phyloP scores from a whole-genome alignment of 78 protist species.

The Dictyostelium purpureum region DNA sequence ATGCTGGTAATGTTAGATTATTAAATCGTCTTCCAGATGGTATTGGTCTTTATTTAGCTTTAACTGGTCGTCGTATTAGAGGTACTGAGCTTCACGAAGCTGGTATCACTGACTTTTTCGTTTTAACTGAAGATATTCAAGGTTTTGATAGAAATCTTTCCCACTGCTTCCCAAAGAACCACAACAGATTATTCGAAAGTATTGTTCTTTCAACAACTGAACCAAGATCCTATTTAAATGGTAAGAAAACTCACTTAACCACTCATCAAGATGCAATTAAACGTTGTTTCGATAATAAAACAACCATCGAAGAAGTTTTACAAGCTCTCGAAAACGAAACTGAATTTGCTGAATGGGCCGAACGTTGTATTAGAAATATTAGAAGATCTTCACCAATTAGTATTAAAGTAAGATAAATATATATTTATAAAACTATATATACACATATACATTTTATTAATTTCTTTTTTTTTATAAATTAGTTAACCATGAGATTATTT shows the following conservation, averaged over 20 bases:
- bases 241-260: conserved; percentile 9
- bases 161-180: not conserved
- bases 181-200: conserved; percentile 8
- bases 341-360: conserved; percentile 12
- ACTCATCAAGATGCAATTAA: conserved; percentile 5
- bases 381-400: conserved; percentile 30
- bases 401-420: conserved; percentile 6
- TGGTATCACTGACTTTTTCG: conserved; percentile 32
- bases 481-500: conserved; percentile 11
- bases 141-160: conserved; percentile 10
- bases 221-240: not conserved
- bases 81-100: conserved; percentile 29
- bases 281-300: conserved; percentile 23
- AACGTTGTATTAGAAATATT: conserved; percentile 30
- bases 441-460: not conserved
- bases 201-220: not conserved
- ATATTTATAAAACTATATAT: not conserved
- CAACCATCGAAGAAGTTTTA: conserved; percentile 22
- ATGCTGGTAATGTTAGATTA: conserved; percentile 45
- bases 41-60: conserved; percentile 43
- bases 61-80: conserved; percentile 66
- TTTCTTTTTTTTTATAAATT: not conserved
- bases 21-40: conserved; percentile 4
- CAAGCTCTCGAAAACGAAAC: conserved; percentile 19
- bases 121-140: not conserved